phyloP scores from a whole-genome alignment of 2,329 filamentous ascomycete species.

The Penicillium hordei region DNA sequence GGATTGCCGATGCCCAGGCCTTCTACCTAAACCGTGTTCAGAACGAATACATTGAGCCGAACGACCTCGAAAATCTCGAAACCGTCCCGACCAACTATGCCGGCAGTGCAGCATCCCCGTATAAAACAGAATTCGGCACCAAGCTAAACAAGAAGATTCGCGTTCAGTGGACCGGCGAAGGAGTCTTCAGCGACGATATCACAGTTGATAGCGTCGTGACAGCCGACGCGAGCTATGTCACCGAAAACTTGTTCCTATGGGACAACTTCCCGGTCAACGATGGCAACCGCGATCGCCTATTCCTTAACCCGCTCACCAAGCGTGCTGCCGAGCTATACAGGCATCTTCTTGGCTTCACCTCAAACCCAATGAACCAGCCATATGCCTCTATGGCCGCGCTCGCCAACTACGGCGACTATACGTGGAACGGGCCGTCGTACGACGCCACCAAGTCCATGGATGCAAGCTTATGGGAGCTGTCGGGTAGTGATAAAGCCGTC shows the following conservation, averaged over 20 bases:
- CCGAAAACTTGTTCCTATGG: slow-evolving; percentile 25
- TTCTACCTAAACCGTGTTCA: slow-evolving; percentile 3
- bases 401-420: background rate
- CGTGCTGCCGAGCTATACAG: slow-evolving; percentile 21
- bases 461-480: background rate
- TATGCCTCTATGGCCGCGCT: slow-evolving; percentile 3
- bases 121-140: slow-evolving; percentile 19
- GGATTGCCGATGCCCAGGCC: background rate
- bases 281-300: slow-evolving; percentile 20
- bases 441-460: background rate
- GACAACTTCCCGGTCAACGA: slow-evolving; percentile 30
- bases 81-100: background rate
- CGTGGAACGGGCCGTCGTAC: background rate
- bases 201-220: slow-evolving; percentile 5
- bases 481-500: background rate
- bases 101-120: background rate
- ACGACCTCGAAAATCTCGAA: background rate
- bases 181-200: slow-evolving; percentile 24
- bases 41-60: background rate
- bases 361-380: slow-evolving; percentile 22
- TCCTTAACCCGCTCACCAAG: slow-evolving; percentile 26
- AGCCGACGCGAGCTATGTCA: slow-evolving; percentile 20
- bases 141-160: slow-evolving; percentile 25
- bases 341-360: slow-evolving; percentile 24
- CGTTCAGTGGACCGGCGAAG: slow-evolving; percentile 28